Conservation (phyloP, 2,329 filamentous ascomycete genomes). For the Aspergillus hortae region DNA sequence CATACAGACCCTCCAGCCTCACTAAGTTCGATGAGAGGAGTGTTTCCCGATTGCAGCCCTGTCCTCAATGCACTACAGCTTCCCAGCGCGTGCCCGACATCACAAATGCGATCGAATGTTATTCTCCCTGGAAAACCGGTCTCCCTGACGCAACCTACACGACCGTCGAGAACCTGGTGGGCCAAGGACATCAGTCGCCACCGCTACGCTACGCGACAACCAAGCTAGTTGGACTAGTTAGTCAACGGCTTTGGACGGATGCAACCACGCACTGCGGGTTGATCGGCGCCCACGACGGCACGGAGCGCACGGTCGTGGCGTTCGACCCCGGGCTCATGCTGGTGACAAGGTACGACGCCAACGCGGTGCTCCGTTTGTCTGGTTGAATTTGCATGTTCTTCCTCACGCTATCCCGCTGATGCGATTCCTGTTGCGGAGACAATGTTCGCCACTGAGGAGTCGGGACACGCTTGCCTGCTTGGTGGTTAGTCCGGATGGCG, state of each 20-base stretch:
- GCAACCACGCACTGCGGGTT: conserved; percentile 34
- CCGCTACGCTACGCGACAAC: too few species aligned
- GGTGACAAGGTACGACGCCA: too few species aligned
- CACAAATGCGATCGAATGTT: conserved; percentile 37
- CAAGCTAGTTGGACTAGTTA: too few species aligned
- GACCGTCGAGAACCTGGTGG: conserved; percentile 45
- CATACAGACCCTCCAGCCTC: too few species aligned
- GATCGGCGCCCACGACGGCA: conserved; percentile 12
- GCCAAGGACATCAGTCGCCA: conserved; percentile 17
- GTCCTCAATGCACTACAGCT: too few species aligned
- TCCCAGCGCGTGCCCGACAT: too few species aligned
- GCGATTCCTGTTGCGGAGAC: not conserved
- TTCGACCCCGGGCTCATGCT: not conserved
- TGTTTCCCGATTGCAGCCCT: too few species aligned
- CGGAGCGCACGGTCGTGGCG: conserved; percentile 21
- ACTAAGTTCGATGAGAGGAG: too few species aligned
- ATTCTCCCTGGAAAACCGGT: conserved; percentile 40
- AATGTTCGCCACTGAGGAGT: not conserved
- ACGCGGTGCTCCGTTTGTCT: not conserved
- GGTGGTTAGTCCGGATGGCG: conserved; percentile 31
- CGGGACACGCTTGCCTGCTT: conserved; percentile 22
- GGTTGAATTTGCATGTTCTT: not conserved
- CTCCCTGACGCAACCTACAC: conserved; percentile 44
- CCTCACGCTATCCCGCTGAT: not conserved
- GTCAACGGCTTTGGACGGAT: conserved; percentile 43